A percentile compares a stretch with the other conserved stretches of the same genome.
phyloP scores from a whole-genome alignment of 495 filamentous ascomycete genomes.

The Glutinoglossum americanum region DNA sequence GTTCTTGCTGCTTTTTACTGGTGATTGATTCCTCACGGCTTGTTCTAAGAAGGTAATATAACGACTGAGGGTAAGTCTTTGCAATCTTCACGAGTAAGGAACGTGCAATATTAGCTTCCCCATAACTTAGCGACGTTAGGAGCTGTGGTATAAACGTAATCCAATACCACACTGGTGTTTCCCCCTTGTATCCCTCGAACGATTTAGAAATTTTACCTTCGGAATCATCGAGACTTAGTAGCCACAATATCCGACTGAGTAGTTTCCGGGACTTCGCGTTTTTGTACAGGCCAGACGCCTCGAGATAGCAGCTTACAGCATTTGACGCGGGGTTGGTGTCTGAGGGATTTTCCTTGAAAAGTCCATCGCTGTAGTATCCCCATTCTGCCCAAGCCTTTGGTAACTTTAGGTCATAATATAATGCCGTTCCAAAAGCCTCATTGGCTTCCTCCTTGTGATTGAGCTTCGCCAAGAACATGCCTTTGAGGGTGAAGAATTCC shows the following conservation, averaged over 20 bases:
- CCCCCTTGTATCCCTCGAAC: slow-evolving; percentile 87
- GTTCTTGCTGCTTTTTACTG: slow-evolving; percentile 74
- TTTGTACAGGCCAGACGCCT: slow-evolving; percentile 90
- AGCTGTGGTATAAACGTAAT: slow-evolving; percentile 97
- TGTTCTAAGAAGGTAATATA: slow-evolving; percentile 86
- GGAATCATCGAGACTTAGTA: slow-evolving; percentile 80
- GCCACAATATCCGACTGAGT: slow-evolving; percentile 87
- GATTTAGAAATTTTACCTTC: slow-evolving; percentile 57
- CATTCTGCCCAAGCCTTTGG: slow-evolving; percentile 99
- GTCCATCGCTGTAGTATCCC: slow-evolving; percentile 91
- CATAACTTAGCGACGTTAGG: slow-evolving; percentile 66
- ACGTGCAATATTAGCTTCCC: slow-evolving; percentile 71
- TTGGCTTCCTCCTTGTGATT: slow-evolving; percentile 75
- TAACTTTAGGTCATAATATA: slow-evolving; percentile 85
- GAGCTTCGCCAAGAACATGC: slow-evolving; percentile 95
- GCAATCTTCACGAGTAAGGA: slow-evolving; percentile 77
- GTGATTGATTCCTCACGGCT: slow-evolving; percentile 83
- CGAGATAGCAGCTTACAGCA: slow-evolving; percentile 86
- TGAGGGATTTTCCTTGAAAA: slow-evolving; percentile 71
- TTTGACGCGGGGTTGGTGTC: slow-evolving; percentile 66
- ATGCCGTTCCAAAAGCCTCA: slow-evolving; percentile 76
- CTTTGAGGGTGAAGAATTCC: slow-evolving; percentile 97
- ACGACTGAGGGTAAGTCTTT: slow-evolving; percentile 74
- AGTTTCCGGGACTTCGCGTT: slow-evolving; percentile 89
- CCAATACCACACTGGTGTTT: slow-evolving; percentile 97